Percentiles rank a stretch among this genome's conserved stretches.
phyloP scores from a whole-genome alignment of 176 grass and related monocot species.

The Puya raimondii region DNA sequence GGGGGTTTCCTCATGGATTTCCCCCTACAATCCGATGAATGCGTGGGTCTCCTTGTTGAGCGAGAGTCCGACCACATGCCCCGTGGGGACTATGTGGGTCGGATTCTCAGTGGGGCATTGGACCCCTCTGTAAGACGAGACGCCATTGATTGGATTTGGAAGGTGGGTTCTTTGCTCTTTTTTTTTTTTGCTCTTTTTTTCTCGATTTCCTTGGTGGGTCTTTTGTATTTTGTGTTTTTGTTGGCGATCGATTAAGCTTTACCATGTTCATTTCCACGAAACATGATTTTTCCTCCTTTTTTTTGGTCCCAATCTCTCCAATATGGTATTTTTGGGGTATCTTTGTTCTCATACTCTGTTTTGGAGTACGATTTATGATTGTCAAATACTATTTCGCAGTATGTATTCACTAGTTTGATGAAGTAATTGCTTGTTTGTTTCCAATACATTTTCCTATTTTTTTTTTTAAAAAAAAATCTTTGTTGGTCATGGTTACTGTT shows the following conservation, averaged over 20 bases:
- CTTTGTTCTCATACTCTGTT: too few species aligned
- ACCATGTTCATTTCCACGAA: too few species aligned
- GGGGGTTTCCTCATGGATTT: conserved; percentile 39
- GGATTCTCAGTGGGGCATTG: conserved; percentile 40
- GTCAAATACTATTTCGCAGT: background rate
- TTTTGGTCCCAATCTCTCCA: background rate
- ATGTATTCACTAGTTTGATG: background rate
- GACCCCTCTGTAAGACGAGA: conserved; percentile 49
- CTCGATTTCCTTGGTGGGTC: background rate
- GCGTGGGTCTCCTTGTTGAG: conserved; percentile 40
- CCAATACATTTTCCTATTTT: background rate
- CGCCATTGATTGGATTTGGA: conserved; percentile 91
- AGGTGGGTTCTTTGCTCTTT: conserved; percentile 41
- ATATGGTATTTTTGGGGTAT: too few species aligned
- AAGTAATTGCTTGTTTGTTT: conserved; percentile 6
- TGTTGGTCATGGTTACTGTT: background rate
- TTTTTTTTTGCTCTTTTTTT: background rate
- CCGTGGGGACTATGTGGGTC: conserved; percentile 48
- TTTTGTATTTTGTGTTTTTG: background rate
- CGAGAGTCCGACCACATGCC: conserved; percentile 58
- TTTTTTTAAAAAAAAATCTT: background rate
- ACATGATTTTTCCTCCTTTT: background rate
- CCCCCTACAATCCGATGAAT: conserved; percentile 61
- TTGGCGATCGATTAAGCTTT: too few species aligned
- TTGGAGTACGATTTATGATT: too few species aligned